Percentiles rank a stretch among this genome's conserved stretches.
These are phyloP conservation scores for Danielia reshetovae DNA, from an alignment of 805 yeast species.

Conservation along the genomic window DNA sequence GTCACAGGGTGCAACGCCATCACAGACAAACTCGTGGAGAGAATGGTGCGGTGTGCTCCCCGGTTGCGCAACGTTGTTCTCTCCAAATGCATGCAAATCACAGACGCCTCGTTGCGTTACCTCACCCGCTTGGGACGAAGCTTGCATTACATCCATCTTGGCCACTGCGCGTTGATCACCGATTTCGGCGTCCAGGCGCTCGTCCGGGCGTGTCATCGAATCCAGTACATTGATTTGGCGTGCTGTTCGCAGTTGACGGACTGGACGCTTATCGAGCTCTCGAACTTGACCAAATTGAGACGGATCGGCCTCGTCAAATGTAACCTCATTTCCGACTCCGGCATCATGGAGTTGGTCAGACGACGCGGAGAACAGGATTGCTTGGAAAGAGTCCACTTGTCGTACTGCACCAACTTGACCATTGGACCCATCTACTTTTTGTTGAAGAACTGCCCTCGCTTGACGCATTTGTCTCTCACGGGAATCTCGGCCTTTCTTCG, in stretches of 20 bases:
- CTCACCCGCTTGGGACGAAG: conserved; percentile 72
- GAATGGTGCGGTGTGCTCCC: conserved; percentile 74
- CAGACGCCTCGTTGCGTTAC: conserved; percentile 73
- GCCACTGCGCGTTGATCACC: conserved; percentile 88
- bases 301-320: conserved; percentile 95
- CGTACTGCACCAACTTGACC: conserved; percentile 81
- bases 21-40: conserved; percentile 74
- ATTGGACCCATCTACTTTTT: conserved; percentile 73
- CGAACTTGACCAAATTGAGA: conserved; percentile 72
- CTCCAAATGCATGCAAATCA: conserved; percentile 82
- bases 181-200: conserved; percentile 79
- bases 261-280: conserved; percentile 69
- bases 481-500: conserved; percentile 90
- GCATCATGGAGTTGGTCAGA: conserved; percentile 64
- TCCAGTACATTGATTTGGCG: conserved; percentile 91
- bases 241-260: conserved; percentile 90
- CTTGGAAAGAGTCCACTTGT: conserved; percentile 86
- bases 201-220: conserved; percentile 73
- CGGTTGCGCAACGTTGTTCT: conserved; percentile 80
- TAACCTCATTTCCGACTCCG: conserved; percentile 79
- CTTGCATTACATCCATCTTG: conserved; percentile 85
- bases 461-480: conserved; percentile 88
- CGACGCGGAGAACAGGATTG: conserved; percentile 72
- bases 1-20: conserved; percentile 79
- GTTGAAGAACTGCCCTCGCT: conserved; percentile 73